Percentiles rank a stretch among this genome's conserved stretches.
phyloP scores from a whole-genome alignment of 768 basidiomycete species.

The Candolleomyces aberdarensis region DNA sequence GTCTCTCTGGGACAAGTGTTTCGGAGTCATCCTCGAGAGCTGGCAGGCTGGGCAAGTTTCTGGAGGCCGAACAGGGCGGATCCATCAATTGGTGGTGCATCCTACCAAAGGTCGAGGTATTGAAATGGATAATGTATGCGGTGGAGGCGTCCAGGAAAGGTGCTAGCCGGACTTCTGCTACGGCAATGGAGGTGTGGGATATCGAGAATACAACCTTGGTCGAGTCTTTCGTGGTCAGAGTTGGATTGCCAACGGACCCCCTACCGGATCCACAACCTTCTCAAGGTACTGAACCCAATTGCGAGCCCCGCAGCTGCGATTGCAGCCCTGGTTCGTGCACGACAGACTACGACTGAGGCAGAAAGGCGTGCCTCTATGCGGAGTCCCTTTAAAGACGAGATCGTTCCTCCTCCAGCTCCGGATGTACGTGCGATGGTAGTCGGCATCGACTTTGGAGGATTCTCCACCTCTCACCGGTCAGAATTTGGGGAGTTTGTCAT shows the following conservation, averaged over 20 bases:
- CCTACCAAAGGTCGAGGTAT: conserved; percentile 87
- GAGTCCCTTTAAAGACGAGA: conserved; percentile 32
- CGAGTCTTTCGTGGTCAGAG: conserved; percentile 58
- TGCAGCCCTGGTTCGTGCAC: conserved; percentile 67
- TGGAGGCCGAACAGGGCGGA: conserved; percentile 46
- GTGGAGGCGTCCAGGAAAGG: conserved; percentile 51
- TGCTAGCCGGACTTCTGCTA: conserved; percentile 40
- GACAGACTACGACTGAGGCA: conserved; percentile 14
- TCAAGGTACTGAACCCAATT: conserved; percentile 57
- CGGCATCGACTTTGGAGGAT: conserved; percentile 77
- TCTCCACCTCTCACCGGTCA: conserved; percentile 49
- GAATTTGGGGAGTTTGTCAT: too few relatives aligned
- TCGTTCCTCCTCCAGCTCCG: conserved; percentile 47
- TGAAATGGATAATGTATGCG: conserved; percentile 90
- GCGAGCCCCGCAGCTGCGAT: conserved; percentile 70
- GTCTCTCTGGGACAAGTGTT: conserved; percentile 93
- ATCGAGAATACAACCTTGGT: conserved; percentile 77
- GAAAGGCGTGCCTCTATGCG: conserved; percentile 23
- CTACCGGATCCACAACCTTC: conserved; percentile 50
- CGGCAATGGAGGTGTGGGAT: conserved; percentile 88
- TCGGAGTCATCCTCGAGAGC: conserved; percentile 85
- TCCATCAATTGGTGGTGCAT: conserved; percentile 78
- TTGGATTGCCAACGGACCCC: conserved; percentile 43
- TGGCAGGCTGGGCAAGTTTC: conserved; percentile 66
- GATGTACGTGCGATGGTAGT: conserved; percentile 70